These are phyloP conservation scores for Debaryomyces maramus DNA, from an alignment of 805 yeast species.

Conservation along the genomic window DNA sequence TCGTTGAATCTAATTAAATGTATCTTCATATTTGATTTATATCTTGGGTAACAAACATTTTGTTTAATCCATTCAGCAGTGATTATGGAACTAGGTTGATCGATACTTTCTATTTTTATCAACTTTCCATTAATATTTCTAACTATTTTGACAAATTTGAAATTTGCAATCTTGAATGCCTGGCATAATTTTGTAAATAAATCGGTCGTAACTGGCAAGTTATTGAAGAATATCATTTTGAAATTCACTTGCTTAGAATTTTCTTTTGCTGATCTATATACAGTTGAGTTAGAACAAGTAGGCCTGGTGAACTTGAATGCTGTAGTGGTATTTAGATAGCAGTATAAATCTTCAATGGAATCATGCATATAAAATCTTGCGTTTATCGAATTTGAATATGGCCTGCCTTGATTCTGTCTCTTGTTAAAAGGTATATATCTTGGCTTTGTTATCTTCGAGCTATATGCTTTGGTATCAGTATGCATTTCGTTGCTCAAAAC, in stretches of 20 bases:
- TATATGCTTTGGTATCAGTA: neutral
- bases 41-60: constrained; percentile 43
- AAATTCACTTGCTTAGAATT: neutral
- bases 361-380: constrained; percentile 28
- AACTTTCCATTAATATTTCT: constrained; percentile 40
- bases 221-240: constrained; percentile 4
- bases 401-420: constrained; percentile 27
- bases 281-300: neutral
- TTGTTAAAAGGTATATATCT: neutral
- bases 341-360: constrained; percentile 18
- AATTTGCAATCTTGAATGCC: constrained; percentile 7
- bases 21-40: constrained; percentile 45
- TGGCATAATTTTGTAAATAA: constrained; percentile 5
- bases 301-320: constrained; percentile 14
- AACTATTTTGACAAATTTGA: constrained; percentile 37
- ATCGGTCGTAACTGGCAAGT: constrained; percentile 1
- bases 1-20: constrained; percentile 22
- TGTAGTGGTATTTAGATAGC: constrained; percentile 21
- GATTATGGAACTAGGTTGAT: neutral
- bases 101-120: constrained; percentile 35
- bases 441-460: neutral
- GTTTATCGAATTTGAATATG: constrained; percentile 25
- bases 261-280: neutral
- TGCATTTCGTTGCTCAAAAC: neutral
- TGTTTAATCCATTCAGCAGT: constrained; percentile 37